Conservation (phyloP, 2,329 filamentous ascomycete species). For the Stemphylium vesicarium region DNA sequence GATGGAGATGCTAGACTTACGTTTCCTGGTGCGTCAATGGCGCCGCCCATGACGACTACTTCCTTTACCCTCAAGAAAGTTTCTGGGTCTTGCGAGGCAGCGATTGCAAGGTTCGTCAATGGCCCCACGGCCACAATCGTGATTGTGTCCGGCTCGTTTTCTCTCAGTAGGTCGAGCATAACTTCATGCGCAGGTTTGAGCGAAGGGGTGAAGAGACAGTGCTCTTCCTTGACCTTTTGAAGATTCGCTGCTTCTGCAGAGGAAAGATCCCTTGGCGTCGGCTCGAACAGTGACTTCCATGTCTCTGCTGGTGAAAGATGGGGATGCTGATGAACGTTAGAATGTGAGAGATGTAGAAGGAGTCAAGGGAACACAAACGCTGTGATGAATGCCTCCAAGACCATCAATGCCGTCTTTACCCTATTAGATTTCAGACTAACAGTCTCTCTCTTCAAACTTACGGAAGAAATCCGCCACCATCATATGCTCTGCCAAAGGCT, state of each 20-base stretch:
- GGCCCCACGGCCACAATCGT: constrained; percentile 91
- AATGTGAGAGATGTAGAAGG: neutral
- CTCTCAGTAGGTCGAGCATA: constrained; percentile 83
- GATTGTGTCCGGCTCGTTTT: constrained; percentile 82
- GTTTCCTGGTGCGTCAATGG: constrained; percentile 80
- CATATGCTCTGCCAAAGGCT: constrained; percentile 82
- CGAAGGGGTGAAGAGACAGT: constrained; percentile 74
- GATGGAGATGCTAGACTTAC: constrained; percentile 39
- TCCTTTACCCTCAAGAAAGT: constrained; percentile 89
- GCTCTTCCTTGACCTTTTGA: constrained; percentile 46
- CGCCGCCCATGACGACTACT: constrained; percentile 93
- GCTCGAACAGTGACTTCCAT: constrained; percentile 55
- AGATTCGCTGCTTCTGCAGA: constrained; percentile 44
- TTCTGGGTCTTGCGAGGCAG: constrained; percentile 85
- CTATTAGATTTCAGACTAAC: constrained; percentile 9
- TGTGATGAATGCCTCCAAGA: constrained; percentile 57
- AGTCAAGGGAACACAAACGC: constrained; percentile 33
- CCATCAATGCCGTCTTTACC: constrained; percentile 55
- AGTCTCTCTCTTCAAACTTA: constrained; percentile 54
- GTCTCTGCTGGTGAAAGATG: constrained; percentile 56
- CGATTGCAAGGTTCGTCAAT: constrained; percentile 89
- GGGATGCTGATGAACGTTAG: constrained; percentile 49
- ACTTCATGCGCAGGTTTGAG: constrained; percentile 77
- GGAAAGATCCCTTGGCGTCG: constrained; percentile 40
- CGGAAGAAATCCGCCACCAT: constrained; percentile 79